phyloP scores from a whole-genome alignment of 192 early-diverging fungal genomes.

The Umbelopsis sp. region DNA sequence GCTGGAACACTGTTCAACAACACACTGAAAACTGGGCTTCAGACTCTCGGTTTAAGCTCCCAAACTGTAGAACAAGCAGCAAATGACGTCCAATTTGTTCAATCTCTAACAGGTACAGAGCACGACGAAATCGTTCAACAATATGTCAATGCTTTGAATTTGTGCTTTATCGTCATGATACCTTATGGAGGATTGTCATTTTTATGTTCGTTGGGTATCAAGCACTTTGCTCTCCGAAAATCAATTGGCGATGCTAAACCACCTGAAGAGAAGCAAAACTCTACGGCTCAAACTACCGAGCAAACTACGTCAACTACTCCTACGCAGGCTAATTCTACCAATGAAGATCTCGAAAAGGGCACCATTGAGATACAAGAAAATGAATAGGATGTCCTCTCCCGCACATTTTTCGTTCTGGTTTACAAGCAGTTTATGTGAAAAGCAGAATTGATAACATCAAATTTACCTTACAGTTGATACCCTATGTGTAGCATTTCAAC shows the following conservation, averaged over 20 bases:
- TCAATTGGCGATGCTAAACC: not conserved
- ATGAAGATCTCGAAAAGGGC: no score
- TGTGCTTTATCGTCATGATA: not conserved
- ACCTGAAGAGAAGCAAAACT: not conserved
- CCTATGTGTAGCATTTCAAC: no score
- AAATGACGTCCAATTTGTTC: not conserved
- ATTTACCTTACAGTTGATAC: no score
- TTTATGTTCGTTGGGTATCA: not conserved
- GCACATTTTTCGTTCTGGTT: no score
- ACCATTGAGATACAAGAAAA: no score
- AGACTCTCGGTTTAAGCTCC: not conserved
- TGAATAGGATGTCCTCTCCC: no score
- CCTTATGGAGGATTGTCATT: not conserved
- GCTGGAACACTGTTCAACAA: conserved; percentile 62
- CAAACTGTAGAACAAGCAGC: not conserved
- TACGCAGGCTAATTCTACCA: not conserved
- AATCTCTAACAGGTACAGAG: not conserved
- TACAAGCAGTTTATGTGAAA: no score
- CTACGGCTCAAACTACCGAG: not conserved
- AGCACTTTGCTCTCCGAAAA: not conserved
- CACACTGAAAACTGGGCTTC: not conserved
- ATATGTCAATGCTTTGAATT: not conserved
- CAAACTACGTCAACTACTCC: not conserved
- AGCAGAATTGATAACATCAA: no score
- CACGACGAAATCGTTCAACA: not conserved